Base-by-base conservation (phyloP, 129 eudicot genomes). In the Calendula officinalis region DNA sequence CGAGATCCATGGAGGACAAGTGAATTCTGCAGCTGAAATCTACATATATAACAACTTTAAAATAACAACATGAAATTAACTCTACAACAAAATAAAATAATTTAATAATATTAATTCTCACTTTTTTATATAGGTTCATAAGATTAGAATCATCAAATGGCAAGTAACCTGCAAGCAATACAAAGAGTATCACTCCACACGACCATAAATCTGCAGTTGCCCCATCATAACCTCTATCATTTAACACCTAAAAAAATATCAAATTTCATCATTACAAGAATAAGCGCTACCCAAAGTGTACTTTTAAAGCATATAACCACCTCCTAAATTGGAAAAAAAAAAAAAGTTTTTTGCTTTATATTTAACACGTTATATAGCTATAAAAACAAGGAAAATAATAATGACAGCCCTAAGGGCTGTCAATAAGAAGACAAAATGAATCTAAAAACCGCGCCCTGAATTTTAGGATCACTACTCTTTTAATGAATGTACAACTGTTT, bases 201-300 rank as follows among this genome's bases (percentile, higher is more conserved):
- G 98, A 92, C 98, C 98, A 92, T 82, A 92, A 77, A 81, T 92
- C 98, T 44, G 98, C 98, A 61, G 95, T 85, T 51, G 98, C 94
- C 68, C 98, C 98, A 75, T 92, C 86, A 71, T 92, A 92, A 30
- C 98, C 98, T 74, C 80, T 83, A 76, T 92, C 98, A 61, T 92
- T 77, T 27, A 92, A 78, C 65, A 92, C 96, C 96, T 88, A 22
- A 42, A 33, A 40, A 50, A 59, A 5, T 55, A 59, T 30, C 16
- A 17, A 5, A 66, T 42, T 15, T 56, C 40, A 41, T 64, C 47
- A 40, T 9, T 41, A 45, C 16, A 46, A 42, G 46, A 42, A 33
- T 5, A 78, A 51, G 60, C 22, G n/a, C 30, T 5, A 49, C 55
- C 38, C 47, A 65, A 8, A 48, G 49, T 9, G 39, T 8, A 50